These are phyloP conservation scores for Pythium utonaiense DNA, from an alignment of 352 stramenopile genomes.

Conservation along the genomic window DNA sequence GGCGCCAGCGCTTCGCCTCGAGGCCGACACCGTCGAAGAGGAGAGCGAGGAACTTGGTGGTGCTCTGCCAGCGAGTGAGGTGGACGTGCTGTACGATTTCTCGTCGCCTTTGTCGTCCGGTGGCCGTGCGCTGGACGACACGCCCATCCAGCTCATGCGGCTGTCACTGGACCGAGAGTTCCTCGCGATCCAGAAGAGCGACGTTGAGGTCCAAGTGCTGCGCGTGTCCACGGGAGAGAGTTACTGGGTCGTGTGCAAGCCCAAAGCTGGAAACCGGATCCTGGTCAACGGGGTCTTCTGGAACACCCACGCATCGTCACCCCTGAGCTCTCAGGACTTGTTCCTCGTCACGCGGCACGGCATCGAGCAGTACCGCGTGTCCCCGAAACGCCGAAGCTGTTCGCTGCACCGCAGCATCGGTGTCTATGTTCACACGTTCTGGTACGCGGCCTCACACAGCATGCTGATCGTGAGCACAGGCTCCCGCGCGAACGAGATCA, in stretches of 20 bases:
- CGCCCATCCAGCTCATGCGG: constrained; percentile 33
- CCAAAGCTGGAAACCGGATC: constrained; percentile 61
- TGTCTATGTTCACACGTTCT: constrained; percentile 67
- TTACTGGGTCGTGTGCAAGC: constrained; percentile 72
- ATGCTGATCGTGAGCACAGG: constrained; percentile 71
- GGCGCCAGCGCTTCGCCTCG: constrained; percentile 5
- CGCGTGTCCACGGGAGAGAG: constrained; percentile 36
- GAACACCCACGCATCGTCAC: constrained; percentile 47
- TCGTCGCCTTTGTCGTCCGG: neutral
- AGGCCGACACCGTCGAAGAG: neutral
- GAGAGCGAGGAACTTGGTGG: neutral
- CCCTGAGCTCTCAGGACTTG: constrained; percentile 59
- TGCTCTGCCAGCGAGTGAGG: neutral
- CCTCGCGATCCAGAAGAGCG: constrained; percentile 73
- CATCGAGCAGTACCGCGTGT: constrained; percentile 75
- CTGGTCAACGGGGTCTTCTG: constrained; percentile 55
- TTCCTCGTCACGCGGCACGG: constrained; percentile 73
- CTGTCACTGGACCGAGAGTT: constrained; percentile 68
- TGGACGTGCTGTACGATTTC: constrained; percentile 43
- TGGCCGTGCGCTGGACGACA: constrained; percentile 5
- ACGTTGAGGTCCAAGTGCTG: constrained; percentile 79
- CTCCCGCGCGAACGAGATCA: constrained; percentile 71
- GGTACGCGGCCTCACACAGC: constrained; percentile 57
- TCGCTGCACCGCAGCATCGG: constrained; percentile 53
- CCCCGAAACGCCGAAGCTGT: constrained; percentile 48